Conservation (phyloP, 129 eudicot genomes). For the Helianthus tuberosus region DNA sequence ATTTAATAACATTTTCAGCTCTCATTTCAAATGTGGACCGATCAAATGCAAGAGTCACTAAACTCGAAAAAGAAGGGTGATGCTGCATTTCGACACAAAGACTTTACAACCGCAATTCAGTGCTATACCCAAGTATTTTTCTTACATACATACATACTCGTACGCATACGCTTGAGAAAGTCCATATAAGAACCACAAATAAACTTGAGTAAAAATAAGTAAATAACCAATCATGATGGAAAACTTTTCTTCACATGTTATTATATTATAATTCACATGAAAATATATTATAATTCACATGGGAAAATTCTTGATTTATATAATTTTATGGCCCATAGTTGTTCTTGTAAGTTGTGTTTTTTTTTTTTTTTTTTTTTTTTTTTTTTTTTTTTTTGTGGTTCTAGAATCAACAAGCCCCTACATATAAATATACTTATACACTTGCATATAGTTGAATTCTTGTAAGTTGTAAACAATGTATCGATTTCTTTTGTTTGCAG, state of each 20-base stretch:
- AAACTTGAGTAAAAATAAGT: too few relatives aligned
- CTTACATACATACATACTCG: background rate
- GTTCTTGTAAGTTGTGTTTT: background rate
- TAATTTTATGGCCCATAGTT: background rate
- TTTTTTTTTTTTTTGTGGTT: background rate
- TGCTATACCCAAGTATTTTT: conserved; percentile 61
- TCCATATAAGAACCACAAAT: background rate
- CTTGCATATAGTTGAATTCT: background rate
- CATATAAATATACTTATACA: background rate
- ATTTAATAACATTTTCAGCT: conserved; percentile 40
- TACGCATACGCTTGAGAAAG: background rate
- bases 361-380: too few relatives aligned
- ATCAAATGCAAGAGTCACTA: conserved; percentile 64
- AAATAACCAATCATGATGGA: too few relatives aligned
- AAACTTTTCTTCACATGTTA: conserved; percentile 1
- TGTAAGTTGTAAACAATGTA: background rate
- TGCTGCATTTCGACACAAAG: conserved; percentile 56
- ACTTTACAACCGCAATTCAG: conserved; percentile 51
- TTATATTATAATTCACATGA: background rate
- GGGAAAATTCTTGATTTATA: background rate
- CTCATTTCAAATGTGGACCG: conserved; percentile 73
- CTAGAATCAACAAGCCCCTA: background rate
- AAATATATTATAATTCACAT: background rate
- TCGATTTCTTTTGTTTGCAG: conserved; percentile 34
- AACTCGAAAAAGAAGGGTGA: conserved; percentile 71